A percentile compares a stretch with the other conserved stretches of the same genome.
Evolutionary conservation across 1,139 yeast species (phyloP).

Genomic region (Kodamaea plutei): DNA sequence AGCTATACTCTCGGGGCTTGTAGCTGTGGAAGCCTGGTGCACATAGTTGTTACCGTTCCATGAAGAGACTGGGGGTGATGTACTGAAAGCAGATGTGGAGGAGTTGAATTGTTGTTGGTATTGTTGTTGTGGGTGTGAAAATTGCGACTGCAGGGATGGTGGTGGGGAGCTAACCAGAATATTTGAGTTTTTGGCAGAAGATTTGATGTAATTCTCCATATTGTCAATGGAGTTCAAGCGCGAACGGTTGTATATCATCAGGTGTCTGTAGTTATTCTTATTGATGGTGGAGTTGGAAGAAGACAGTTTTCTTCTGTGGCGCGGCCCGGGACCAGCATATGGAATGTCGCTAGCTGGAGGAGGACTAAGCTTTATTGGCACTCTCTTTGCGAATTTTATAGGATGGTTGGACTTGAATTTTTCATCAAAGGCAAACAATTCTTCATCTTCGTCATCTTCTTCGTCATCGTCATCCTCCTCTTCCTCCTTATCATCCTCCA

Average conservation of each 20-base stretch:
- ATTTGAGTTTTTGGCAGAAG: slow-evolving; percentile 38
- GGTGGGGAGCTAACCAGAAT: slow-evolving; percentile 38
- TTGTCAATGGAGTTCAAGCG: slow-evolving; percentile 43
- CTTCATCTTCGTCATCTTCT: slow-evolving; percentile 22
- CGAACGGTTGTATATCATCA: slow-evolving; percentile 36
- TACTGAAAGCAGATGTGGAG: too few species aligned
- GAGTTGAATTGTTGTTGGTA: too few species aligned
- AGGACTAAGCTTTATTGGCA: slow-evolving; percentile 40
- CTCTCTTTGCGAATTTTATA: slow-evolving; percentile 42
- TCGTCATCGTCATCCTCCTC: slow-evolving; percentile 25
- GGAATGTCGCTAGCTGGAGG: slow-evolving; percentile 27
- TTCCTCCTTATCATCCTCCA: slow-evolving; percentile 19
- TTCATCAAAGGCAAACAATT: slow-evolving; percentile 45
- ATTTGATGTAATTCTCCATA: slow-evolving; percentile 39
- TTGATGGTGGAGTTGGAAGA: slow-evolving; percentile 15
- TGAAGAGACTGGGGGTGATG: background rate
- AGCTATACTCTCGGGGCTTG: slow-evolving; percentile 19
- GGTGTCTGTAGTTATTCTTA: slow-evolving; percentile 22
- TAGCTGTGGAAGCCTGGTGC: slow-evolving; percentile 16
- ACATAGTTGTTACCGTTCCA: slow-evolving; percentile 19
- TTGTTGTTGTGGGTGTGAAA: too few species aligned
- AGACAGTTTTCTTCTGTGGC: slow-evolving; percentile 26
- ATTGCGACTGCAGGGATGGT: slow-evolving; percentile 6
- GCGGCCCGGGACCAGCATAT: too few species aligned
- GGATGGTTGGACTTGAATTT: slow-evolving; percentile 29